Evolutionary conservation across 306 rosid genomes (phyloP), one percentile per base, ranked within the genome.

Genomic region (Rubus idaeus): DNA sequence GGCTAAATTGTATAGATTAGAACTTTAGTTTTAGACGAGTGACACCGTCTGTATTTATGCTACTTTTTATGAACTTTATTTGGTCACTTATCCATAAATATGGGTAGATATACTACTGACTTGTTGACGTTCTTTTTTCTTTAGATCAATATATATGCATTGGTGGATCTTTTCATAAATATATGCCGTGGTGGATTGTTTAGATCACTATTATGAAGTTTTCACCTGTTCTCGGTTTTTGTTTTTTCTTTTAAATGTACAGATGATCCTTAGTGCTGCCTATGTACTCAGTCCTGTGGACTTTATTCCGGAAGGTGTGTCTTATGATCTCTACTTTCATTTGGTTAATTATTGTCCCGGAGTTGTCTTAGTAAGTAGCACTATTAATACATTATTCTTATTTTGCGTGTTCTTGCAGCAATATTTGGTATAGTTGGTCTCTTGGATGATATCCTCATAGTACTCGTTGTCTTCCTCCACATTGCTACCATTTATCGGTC

Each of bases 241-340:
- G 26, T 21, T 21, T 56, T 10, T 77, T 41, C 65, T 10, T 12
- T 17, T 39, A 47, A 66, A 35, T 80, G 20, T 83, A 39, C 93
- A 95, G 98, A 86, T 80, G 90, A 51, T 87, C 62, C 73, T 84
- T 30, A 86, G 91, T 83, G 81, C 68, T 52, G 56, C 84, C 74
- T 95, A 95, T 77, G 26, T 91, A 69, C 0, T 95, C 79, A 95
- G 97, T 63, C 98, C 98, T 4, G 88, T 92, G 46, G 98, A 95
- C 87, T 60, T 95, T 79, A 90, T 95, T 82, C 98, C 98, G 0
- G 98, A 95, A 95, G 98, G 98, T 94, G 96, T 86, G 76, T 14
- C 6, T 20, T 66, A 6, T 39, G 70, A 21, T 13, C 26, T 70
- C 23, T 30, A 37, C 60, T 57, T 78, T 16, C 14, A 49, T 4